These are phyloP conservation scores for Excoecaria agallocha DNA, from an alignment of 345 rosid species.

Conservation along the genomic window DNA sequence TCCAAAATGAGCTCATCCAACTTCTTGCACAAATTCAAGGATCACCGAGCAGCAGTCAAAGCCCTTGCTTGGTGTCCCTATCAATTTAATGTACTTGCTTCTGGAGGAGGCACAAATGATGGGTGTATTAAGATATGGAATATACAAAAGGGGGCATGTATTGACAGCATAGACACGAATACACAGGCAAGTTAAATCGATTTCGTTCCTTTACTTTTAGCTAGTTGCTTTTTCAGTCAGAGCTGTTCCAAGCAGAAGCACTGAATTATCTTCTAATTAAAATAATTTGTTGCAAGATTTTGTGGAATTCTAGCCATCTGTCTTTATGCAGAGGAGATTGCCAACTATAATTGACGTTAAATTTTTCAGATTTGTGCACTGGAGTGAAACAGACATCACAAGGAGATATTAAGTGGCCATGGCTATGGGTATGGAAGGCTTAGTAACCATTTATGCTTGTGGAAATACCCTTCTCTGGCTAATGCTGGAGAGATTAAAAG, in stretches of 20 bases:
- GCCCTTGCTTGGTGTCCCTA: conserved; percentile 64
- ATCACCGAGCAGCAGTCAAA: conserved; percentile 50
- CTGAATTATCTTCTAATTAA: background rate
- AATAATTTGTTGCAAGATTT: too few relatives aligned
- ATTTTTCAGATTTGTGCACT: conserved; percentile 44
- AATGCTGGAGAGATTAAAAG: conserved; percentile 32
- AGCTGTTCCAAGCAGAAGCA: background rate
- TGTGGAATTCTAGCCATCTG: background rate
- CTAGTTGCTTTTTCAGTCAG: background rate
- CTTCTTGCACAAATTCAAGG: conserved; percentile 35
- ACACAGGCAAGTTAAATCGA: conserved; percentile 40
- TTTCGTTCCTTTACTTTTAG: background rate
- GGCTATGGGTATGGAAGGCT: conserved; percentile 31
- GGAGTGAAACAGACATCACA: conserved; percentile 60
- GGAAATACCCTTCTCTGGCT: conserved; percentile 53
- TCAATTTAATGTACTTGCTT: conserved; percentile 47
- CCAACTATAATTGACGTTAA: background rate
- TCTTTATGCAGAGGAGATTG: background rate
- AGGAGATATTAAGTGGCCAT: conserved; percentile 55
- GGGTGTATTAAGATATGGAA: conserved; percentile 51
- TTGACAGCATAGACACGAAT: conserved; percentile 32
- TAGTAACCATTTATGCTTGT: conserved; percentile 39
- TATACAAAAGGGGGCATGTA: conserved; percentile 35
- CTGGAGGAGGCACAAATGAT: conserved; percentile 55
- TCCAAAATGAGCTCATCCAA: conserved; percentile 44